These are phyloP conservation scores for Gracilaria vermiculophylla DNA, from an alignment of 23 red algal species.

Conservation along the genomic window DNA sequence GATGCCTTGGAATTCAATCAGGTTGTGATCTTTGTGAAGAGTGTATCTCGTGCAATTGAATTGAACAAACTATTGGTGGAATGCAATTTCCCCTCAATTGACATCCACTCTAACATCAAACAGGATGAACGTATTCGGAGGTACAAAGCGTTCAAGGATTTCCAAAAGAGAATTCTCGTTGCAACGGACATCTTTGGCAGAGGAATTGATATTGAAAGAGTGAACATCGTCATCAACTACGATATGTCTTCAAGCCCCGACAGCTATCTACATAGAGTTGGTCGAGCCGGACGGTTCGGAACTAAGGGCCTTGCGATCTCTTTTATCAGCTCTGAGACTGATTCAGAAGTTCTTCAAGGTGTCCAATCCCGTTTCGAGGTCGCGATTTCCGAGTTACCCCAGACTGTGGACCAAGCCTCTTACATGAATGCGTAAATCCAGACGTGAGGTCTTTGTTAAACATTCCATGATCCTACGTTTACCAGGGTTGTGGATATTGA, in stretches of 20 bases:
- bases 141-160: conserved; percentile 98
- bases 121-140: conserved; percentile 94
- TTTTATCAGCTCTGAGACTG: conserved; percentile 82
- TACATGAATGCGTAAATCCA: conserved; percentile 91
- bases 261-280: conserved; percentile 92
- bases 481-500: neutral
- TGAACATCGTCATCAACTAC: conserved; percentile 99
- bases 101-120: conserved; percentile 87
- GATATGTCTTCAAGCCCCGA: conserved; percentile 89
- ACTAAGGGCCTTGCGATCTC: conserved; percentile 95
- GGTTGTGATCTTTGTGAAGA: conserved; percentile 98
- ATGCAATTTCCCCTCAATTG: conserved; percentile 96
- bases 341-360: conserved; percentile 74
- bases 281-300: conserved; percentile 92
- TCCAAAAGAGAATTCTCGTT: conserved; percentile 92
- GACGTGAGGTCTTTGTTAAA: neutral
- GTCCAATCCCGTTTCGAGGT: conserved; percentile 97
- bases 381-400: conserved; percentile 85
- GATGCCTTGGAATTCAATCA: conserved; percentile 99
- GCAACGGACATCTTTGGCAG: conserved; percentile 92
- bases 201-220: conserved; percentile 94
- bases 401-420: conserved; percentile 79
- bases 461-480: neutral
- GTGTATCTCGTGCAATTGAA: conserved; percentile 73
- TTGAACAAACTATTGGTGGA: conserved; percentile 93